phyloP scores from a whole-genome alignment of 768 basidiomycete species.

The Butyriboletus loyo region DNA sequence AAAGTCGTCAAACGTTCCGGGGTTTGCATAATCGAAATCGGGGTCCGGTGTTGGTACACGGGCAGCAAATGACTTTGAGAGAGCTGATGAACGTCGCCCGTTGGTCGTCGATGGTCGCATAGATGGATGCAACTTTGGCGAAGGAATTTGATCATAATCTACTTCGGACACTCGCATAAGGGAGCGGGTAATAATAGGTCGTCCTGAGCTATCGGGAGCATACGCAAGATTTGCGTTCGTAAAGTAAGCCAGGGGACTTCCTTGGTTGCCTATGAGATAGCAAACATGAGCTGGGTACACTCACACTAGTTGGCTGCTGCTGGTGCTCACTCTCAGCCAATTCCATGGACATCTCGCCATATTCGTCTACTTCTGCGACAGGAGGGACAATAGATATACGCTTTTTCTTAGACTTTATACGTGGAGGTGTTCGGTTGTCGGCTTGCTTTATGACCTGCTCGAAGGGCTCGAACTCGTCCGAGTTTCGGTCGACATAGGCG shows the following conservation, averaged over 20 bases:
- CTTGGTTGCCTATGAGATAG: conserved; percentile 24
- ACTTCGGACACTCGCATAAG: conserved; percentile 50
- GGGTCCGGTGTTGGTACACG: conserved; percentile 22
- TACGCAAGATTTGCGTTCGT: conserved; percentile 34
- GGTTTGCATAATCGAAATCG: conserved; percentile 22
- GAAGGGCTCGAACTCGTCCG: conserved; percentile 82
- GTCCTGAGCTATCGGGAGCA: conserved; percentile 36
- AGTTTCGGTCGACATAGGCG: conserved; percentile 63
- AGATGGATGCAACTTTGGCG: conserved; percentile 41
- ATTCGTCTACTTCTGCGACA: conserved; percentile 42
- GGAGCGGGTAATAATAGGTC: conserved; percentile 43
- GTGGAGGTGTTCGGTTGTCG: conserved; percentile 62
- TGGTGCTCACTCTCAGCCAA: conserved; percentile 62
- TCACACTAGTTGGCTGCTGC: conserved; percentile 23
- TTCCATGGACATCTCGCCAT: conserved; percentile 80
- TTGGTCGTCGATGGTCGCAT: conserved; percentile 33
- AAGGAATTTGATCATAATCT: conserved; percentile 62
- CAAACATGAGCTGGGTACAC: conserved; percentile 2
- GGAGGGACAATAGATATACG: conserved; percentile 38
- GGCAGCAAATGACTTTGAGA: conserved; percentile 28
- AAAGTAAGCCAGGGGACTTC: conserved; percentile 36
- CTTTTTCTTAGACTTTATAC: conserved; percentile 49
- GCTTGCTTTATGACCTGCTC: conserved; percentile 70
- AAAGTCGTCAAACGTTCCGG: conserved; percentile 27
- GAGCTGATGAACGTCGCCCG: conserved; percentile 34